phyloP scores from a whole-genome alignment of 495 filamentous ascomycete species.

The Penicillium riverlandense region DNA sequence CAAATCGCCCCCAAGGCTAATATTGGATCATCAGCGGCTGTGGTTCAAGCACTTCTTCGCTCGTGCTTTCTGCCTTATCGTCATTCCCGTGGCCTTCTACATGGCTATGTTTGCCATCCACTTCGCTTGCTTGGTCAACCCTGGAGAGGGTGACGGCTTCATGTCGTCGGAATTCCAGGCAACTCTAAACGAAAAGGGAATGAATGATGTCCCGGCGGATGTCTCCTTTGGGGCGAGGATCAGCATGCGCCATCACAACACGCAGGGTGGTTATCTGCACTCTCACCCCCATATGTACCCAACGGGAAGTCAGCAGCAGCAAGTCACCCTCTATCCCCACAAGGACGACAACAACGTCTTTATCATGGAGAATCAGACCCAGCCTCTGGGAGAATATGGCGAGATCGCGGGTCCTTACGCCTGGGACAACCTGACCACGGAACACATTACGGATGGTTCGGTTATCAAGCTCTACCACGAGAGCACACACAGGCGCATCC shows the following conservation, averaged over 20 bases:
- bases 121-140: constrained; percentile 86
- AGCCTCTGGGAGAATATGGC: constrained; percentile 71
- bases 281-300: constrained; percentile 98
- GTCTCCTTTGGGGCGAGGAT: constrained; percentile 83
- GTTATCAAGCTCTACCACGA: constrained; percentile 77
- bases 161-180: constrained; percentile 99
- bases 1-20: constrained; percentile 2
- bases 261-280: constrained; percentile 94
- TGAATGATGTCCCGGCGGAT: constrained; percentile 92
- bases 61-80: constrained; percentile 83
- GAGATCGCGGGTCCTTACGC: constrained; percentile 72
- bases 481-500: constrained; percentile 77
- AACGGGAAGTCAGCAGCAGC: constrained; percentile 93
- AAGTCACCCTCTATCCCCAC: constrained; percentile 96
- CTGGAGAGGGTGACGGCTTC: constrained; percentile 95
- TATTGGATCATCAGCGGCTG: constrained; percentile 45
- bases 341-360: constrained; percentile 98
- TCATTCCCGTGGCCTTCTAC: constrained; percentile 86
- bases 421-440: constrained; percentile 68
- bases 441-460: constrained; percentile 71
- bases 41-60: constrained; percentile 96
- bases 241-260: constrained; percentile 85
- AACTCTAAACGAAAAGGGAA: constrained; percentile 89
- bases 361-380: constrained; percentile 90
- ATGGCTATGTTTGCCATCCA: constrained; percentile 94